These are phyloP conservation scores for Dunaliella primolecta DNA, from an alignment of 139 green algal genomes.

Conservation along the genomic window DNA sequence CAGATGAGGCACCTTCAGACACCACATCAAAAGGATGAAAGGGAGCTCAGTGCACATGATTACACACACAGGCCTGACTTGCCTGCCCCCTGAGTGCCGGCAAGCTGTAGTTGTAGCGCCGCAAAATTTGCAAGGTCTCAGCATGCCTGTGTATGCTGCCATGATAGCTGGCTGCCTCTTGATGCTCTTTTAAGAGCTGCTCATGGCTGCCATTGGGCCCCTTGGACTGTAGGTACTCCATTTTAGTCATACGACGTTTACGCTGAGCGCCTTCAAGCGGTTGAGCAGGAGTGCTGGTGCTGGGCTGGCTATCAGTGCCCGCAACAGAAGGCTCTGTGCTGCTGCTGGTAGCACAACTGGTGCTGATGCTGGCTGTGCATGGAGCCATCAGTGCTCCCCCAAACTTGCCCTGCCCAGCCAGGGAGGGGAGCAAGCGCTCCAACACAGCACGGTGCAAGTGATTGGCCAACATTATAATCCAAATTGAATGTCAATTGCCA, in stretches of 20 bases:
- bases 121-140: neutral
- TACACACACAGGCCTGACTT: no score
- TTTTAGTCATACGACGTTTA: neutral
- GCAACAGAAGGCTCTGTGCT: neutral
- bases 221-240: neutral
- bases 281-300: neutral
- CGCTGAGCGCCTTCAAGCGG: no score
- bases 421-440: neutral
- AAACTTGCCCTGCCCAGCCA: no score
- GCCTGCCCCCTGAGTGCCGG: slow-evolving; percentile 8
- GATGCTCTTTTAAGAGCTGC: neutral
- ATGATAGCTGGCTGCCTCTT: neutral
- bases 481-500: no score
- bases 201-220: neutral
- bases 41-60: no score
- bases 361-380: slow-evolving; percentile 4
- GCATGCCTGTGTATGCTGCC: neutral
- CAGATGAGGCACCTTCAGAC: no score
- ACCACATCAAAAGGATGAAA: no score
- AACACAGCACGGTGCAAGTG: neutral
- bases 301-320: neutral
- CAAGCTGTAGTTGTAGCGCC: slow-evolving; percentile 23
- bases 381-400: no score
- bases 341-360: neutral
- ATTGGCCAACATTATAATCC: no score